Percentiles rank a stretch among this genome's conserved stretches.
Evolutionary conservation across 768 basidiomycete genomes (phyloP).

Genomic region (Lentinula sp.): DNA sequence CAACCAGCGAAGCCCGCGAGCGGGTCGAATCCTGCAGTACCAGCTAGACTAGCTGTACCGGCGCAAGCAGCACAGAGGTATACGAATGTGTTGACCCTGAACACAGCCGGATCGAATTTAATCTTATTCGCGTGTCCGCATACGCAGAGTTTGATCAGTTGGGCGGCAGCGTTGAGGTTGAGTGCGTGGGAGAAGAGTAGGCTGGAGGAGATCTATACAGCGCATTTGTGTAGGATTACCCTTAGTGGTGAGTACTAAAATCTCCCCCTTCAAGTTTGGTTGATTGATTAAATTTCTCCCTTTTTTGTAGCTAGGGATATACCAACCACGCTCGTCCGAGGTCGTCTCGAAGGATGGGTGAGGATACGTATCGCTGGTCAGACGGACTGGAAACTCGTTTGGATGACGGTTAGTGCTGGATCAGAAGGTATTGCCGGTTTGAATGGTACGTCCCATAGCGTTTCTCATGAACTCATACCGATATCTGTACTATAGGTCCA

Average conservation of each 20-base stretch:
- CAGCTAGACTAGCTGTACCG: conserved; percentile 23
- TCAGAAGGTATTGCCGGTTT: conserved; percentile 15
- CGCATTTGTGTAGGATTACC: conserved; percentile 83
- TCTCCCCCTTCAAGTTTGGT: too few relatives aligned
- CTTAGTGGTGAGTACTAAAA: conserved; percentile 28
- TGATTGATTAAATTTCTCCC: conserved; percentile 3
- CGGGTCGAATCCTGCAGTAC: not conserved
- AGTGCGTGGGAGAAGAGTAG: conserved; percentile 93
- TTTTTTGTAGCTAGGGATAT: conserved; percentile 37
- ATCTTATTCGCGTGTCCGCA: conserved; percentile 83
- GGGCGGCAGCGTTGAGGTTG: conserved; percentile 88
- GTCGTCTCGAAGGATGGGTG: conserved; percentile 88
- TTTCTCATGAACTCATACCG: too few relatives aligned
- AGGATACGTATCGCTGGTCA: conserved; percentile 91
- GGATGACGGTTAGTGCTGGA: conserved; percentile 67
- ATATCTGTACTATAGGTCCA: too few relatives aligned
- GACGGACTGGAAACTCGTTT: conserved; percentile 92
- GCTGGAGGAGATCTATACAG: conserved; percentile 96
- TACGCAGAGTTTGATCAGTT: conserved; percentile 66
- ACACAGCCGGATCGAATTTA: conserved; percentile 90
- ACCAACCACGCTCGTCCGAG: conserved; percentile 58
- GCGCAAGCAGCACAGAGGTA: conserved; percentile 51
- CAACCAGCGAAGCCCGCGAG: too few relatives aligned
- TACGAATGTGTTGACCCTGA: conserved; percentile 81
- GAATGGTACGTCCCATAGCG: conserved; percentile 5